Evolutionary conservation across 2,329 filamentous ascomycete species (phyloP), one percentile per base, ranked within the genome.

Genomic region (Paramyrothecium sp.): DNA sequence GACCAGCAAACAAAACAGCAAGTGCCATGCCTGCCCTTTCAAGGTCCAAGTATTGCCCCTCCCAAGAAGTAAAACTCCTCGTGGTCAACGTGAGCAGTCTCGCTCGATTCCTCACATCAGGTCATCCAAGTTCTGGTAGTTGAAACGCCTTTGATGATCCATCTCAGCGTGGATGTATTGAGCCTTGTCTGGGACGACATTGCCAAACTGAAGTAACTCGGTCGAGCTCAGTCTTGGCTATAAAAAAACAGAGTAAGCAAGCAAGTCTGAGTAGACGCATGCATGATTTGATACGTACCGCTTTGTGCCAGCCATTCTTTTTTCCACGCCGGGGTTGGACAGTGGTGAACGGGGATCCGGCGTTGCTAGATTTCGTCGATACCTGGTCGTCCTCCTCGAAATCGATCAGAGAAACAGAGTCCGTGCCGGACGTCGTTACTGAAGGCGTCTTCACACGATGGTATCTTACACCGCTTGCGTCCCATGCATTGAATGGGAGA

Each of bases 401-500:
- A 2, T n/a, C 44, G 3, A 60, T 61, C 2, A 60, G 62, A 10
- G 56, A 58, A 3, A 58, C 58, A 1, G 60, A 63, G 2, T 53
- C 54, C 1, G 56, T 47, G 46, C 57, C 13, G 13, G 38, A 63
- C 2, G 67, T 69, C 20, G 52, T 49, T 3, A 60, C 50, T 0
- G 71, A 70, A 2, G 61, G 59, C 0, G 61, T 55, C 55, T 72
- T 73, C 44, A 58, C 23, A 1, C 22, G 55, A 3, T 52, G 51
- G 26, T 71, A 58, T 5, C 55, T 62, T 1, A 56, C 58, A 1
- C 73, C 73, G 4, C 44, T 55, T 1, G 63, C 19, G 11, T 71
- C 70, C 71, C 71, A 75, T 2, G 69, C 70, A 26, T 72, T 73
- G 61, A 60, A 73, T 0, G 48, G 30, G 1, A 65, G 53, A 11